Base-by-base conservation (phyloP, 129 eudicot species). In the Lonicera japonica region DNA sequence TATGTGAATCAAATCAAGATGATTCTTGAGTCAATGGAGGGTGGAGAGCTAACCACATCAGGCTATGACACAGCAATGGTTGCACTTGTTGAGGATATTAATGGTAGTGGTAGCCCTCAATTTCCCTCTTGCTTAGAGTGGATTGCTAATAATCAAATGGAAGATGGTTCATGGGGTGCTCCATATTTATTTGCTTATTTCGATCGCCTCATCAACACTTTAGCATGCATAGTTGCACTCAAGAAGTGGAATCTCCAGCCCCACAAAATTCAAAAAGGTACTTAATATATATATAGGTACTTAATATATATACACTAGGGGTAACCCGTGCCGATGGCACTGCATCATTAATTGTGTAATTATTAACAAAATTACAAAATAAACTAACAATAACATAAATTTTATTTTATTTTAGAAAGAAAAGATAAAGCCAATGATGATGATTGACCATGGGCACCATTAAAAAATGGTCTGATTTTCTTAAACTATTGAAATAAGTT, bases 141-240 rank as follows among this genome's bases (percentile, higher is more conserved):
- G 83, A 68, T 78, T 21, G 59, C 56, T 5, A n/a, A 58, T n/a
- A 63, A 78, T 58, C 83, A 78, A 46, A 71, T 67, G 16, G 22
- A 36, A 0, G 79, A 78, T 48, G 83, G 83, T 5, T 78, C 83
- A 5, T 78, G 75, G 60, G 83, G 78, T 16, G 83, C 68, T n/a
- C 0, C n/a, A 21, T 0, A 12, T 13, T 3, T 61, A 1, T 72
- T 68, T 43, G 57, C 21, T 0, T 59, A 60, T 0, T 57, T 58
- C 51, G 83, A 78, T 64, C 60, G 83, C 4, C 1, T 72, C 5
- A 16, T 76, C 5, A 76, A 66, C 29, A 70, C 81, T 7, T 25
- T 76, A 21, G 81, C 81, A 4, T 77, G 77, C 25, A 60, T 77
- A 0, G 54, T 77, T 29, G 82, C 82, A 1, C 57, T 77, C 40